Base-by-base conservation (phyloP, 805 yeast genomes). In the Saccharomycopsis fermentans region DNA sequence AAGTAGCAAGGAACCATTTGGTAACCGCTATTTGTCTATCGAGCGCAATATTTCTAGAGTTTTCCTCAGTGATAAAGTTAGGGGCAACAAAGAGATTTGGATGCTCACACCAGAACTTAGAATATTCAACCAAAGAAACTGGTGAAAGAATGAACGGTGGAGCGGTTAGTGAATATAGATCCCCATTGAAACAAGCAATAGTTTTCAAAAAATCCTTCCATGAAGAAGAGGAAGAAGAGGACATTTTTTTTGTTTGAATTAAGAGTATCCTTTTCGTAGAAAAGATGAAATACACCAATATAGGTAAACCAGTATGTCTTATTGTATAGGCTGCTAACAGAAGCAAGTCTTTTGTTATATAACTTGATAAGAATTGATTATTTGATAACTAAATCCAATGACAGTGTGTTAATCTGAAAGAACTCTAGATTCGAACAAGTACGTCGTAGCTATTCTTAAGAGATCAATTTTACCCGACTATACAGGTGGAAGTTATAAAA, bases 91-190 rank as follows among this genome's bases (percentile, higher is more conserved):
- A 80, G 63, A 90, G 77, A 62, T 88, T 92, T 24, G 91, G 90
- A 68, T 89, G 92, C 69, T 91, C 96, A 53, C 90, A 89, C 97
- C 99, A 94, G 74, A 89, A 94, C 71, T 89, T 92, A 24, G 97
- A 87, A 73, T 88, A 94, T 74, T 94, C 99, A 36, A 82, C 82
- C 65, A 90, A 77, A 2, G 97, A 91, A 5, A 87, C 84, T 26
- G 97, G 90, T 3, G 96, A 89, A 63, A 94, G 77, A 64, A 94
- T 94, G 74, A 92, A 94, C 8, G 98, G 97, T 19, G 99, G 99
- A 2, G 99, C 99, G 1, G 99, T 91, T 68, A 94, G 75, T 3
- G 96, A 83, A 19, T 97, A 89, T 63, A 94, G 76, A 70, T 94
- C 99, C 51, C 97, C 97, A 65, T 90, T 90, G 72, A 89, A 92